Evolutionary conservation across 306 rosid species (phyloP).

Genomic region (Ammopiptanthus mongolicus): DNA sequence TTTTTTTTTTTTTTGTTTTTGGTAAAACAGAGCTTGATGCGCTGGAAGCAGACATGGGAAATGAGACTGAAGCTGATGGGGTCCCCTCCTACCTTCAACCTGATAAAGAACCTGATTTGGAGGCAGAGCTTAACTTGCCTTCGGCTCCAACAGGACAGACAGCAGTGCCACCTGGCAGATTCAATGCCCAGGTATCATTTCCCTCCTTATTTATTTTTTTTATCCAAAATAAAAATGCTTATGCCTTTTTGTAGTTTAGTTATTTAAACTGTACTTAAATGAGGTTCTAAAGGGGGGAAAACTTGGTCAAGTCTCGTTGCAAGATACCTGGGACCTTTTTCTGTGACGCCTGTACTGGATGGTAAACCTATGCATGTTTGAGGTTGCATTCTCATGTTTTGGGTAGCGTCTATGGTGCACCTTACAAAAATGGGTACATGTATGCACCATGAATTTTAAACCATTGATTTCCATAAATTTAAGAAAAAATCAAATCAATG

Average conservation of each 20-base stretch:
- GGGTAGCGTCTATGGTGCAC: no score
- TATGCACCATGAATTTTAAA: no score
- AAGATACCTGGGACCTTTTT: background rate
- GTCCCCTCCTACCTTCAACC: slow-evolving; percentile 99
- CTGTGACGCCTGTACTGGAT: background rate
- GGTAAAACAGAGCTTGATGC: slow-evolving; percentile 80
- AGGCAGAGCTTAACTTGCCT: slow-evolving; percentile 81
- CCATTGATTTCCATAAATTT: no score
- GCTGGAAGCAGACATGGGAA: slow-evolving; percentile 87
- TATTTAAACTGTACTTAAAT: background rate
- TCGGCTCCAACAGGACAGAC: slow-evolving; percentile 81
- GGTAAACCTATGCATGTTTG: background rate
- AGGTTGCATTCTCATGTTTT: background rate
- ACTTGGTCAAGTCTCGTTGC: background rate
- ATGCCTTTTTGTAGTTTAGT: background rate
- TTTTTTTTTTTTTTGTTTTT: background rate
- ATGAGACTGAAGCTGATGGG: slow-evolving; percentile 73
- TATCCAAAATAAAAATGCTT: background rate
- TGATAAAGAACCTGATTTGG: slow-evolving; percentile 80
- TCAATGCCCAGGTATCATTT: slow-evolving; percentile 58
- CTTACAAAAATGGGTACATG: no score
- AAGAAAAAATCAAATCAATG: no score
- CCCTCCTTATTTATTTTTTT: background rate
- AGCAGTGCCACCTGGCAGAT: slow-evolving; percentile 54
- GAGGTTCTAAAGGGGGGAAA: background rate